Conservation (phyloP, 306 rosid genomes). For the Arachis stenosperma region DNA sequence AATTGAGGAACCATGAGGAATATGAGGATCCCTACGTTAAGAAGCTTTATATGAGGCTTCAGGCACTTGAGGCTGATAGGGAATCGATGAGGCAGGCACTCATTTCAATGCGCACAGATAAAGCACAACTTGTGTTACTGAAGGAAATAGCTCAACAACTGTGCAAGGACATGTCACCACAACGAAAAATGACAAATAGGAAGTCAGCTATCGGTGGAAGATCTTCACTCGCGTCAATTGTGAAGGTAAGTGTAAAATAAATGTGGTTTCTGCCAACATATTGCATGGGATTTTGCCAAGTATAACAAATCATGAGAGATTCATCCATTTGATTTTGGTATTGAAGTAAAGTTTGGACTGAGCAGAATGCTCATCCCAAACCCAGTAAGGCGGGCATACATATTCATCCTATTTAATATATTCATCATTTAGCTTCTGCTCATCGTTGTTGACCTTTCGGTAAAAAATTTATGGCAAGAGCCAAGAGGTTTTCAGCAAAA, state of each 20-base stretch:
- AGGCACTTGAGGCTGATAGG: constrained; percentile 97
- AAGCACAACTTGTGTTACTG: constrained; percentile 86
- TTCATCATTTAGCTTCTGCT: constrained; percentile 10
- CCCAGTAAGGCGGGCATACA: neutral
- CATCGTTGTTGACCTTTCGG: constrained; percentile 7
- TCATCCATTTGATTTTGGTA: neutral
- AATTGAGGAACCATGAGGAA: constrained; percentile 53
- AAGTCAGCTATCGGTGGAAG: constrained; percentile 54
- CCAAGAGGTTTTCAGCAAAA: constrained; percentile 9
- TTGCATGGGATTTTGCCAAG: constrained; percentile 24
- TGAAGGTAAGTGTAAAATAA: constrained; percentile 60
- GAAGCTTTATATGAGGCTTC: constrained; percentile 94
- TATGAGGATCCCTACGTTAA: constrained; percentile 74
- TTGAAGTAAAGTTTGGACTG: neutral
- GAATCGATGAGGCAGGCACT: constrained; percentile 98
- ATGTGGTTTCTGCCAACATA: constrained; percentile 5
- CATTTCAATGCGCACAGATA: constrained; percentile 87
- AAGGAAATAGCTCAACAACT: constrained; percentile 98
- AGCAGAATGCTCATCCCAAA: neutral
- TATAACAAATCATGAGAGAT: neutral
- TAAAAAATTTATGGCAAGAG: constrained; percentile 20
- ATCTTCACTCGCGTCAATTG: constrained; percentile 56
- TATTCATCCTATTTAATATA: constrained; percentile 1
- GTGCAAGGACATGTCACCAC: constrained; percentile 77
- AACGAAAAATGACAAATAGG: constrained; percentile 51